phyloP scores from a whole-genome alignment of 306 rosid genomes.

The Ochetophila trinervis region DNA sequence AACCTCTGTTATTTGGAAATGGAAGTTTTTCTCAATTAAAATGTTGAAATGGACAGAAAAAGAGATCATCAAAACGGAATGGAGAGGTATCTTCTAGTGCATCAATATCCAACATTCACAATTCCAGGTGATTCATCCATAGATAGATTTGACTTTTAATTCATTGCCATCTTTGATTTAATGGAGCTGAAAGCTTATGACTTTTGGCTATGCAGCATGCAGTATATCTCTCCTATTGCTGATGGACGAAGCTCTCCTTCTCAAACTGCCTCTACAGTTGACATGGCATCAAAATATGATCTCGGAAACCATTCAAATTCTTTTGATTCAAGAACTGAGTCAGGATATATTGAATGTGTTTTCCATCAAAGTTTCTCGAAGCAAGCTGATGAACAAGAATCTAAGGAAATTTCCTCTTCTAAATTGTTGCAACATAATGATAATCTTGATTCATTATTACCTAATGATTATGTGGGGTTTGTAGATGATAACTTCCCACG shows the following conservation, averaged over 20 bases:
- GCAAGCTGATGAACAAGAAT: conserved; percentile 48
- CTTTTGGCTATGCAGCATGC: conserved; percentile 49
- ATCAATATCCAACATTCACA: conserved; percentile 42
- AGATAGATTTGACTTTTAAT: conserved; percentile 5
- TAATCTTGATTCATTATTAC: conserved; percentile 39
- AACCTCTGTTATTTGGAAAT: conserved; percentile 22
- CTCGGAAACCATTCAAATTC: conserved; percentile 52
- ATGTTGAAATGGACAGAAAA: conserved; percentile 64
- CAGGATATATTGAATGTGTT: conserved; percentile 65
- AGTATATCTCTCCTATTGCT: conserved; percentile 24
- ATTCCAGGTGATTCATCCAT: conserved; percentile 54
- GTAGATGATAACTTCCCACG: conserved; percentile 46
- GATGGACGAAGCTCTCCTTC: conserved; percentile 34
- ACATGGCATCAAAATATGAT: conserved; percentile 32
- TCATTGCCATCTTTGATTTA: conserved; percentile 14
- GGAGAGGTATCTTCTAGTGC: conserved; percentile 50
- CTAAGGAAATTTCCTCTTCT: conserved; percentile 48
- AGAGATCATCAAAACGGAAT: conserved; percentile 50
- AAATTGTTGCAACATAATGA: conserved; percentile 40
- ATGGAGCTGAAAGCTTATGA: conserved; percentile 27
- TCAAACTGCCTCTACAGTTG: conserved; percentile 37
- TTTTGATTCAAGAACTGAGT: conserved; percentile 60
- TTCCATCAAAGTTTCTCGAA: conserved; percentile 49
- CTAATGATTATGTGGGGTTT: conserved; percentile 30
- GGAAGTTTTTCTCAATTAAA: conserved; percentile 15